Base-by-base conservation (phyloP, 208 protist species). In the Trypanosoma caninum region DNA sequence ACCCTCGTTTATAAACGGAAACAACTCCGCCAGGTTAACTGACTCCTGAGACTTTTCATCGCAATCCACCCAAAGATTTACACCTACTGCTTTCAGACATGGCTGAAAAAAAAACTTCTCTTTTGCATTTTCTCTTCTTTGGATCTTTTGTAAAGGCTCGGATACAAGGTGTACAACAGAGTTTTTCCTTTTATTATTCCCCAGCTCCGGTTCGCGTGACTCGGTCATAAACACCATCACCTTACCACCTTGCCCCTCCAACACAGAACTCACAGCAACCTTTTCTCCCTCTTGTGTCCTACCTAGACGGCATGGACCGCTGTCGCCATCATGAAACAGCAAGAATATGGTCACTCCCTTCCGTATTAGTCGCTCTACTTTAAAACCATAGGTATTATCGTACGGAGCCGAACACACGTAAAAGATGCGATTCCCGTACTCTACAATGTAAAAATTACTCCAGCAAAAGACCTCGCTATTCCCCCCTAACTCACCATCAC, bases 21-120 rank as follows among this genome's bases (percentile, higher is more conserved):
- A 82, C 14, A 74, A 70, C 16, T 55, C 58, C 20, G 65, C 62
- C 13, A 90, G 59, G 48, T 84, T 69, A 5, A 23, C 63, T 14
- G 75, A 33, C 0, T 68, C 40, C 16, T 78, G 67, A 1, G 50
- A 9, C 9, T 60, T 67, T n/a, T 50, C 56, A 20, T 74, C 51
- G 37, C 60, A 67, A 38, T 93, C 87, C 2, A 78, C 72, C 82
- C 82, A 93, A 23, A 84, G 46, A 67, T 90, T 90, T 18, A 93
- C 80, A 50, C 80, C 79, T 14, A 76, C 58, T 2, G 72, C 67
- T 54, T 69, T 73, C 46, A 93, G 65, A 31, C 78, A 54, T 11
- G 57, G 30, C 2, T 51, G 37, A 10, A 57, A 48, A 33, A 38
- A n/a, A 44, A 18, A 20, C 42, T 58, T 35, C 13, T 25, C 20